These are phyloP conservation scores for Skeletonema menzelii DNA, from an alignment of 108 stramenopile species.

Conservation along the genomic window DNA sequence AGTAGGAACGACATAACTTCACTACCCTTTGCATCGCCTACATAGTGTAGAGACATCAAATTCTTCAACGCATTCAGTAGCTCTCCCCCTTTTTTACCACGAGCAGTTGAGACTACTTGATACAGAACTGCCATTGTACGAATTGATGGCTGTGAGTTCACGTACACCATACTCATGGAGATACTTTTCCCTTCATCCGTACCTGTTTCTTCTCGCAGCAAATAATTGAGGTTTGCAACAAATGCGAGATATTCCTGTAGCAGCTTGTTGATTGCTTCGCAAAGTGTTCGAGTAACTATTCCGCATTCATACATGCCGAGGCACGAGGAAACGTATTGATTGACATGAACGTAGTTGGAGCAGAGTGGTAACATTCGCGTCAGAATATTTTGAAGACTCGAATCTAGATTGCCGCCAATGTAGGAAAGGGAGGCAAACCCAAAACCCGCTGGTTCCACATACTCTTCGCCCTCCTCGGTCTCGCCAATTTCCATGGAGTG, in stretches of 20 bases:
- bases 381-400: slow-evolving; percentile 55
- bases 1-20: slow-evolving; percentile 61
- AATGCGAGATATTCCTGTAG: slow-evolving; percentile 82
- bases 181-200: slow-evolving; percentile 23
- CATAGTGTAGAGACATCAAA: slow-evolving; percentile 39
- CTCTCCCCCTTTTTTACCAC: slow-evolving; percentile 74
- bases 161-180: slow-evolving; percentile 78
- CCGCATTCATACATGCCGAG: slow-evolving; percentile 82
- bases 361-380: slow-evolving; percentile 73
- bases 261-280: slow-evolving; percentile 70
- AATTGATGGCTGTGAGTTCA: slow-evolving; percentile 66
- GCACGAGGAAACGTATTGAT: slow-evolving; percentile 61
- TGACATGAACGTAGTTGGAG: slow-evolving; percentile 64
- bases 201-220: slow-evolving; percentile 44
- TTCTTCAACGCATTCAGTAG: slow-evolving; percentile 70
- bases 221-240: slow-evolving; percentile 67
- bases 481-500: slow-evolving; percentile 17
- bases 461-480: slow-evolving; percentile 10
- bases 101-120: slow-evolving; percentile 49
- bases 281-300: slow-evolving; percentile 83
- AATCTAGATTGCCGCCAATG: slow-evolving; percentile 52
- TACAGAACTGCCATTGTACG: slow-evolving; percentile 78
- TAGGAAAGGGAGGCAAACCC: slow-evolving; percentile 29
- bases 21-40: slow-evolving; percentile 70
- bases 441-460: slow-evolving; percentile 8